Base-by-base conservation (phyloP, 23 red algal species). In the Gracilaria gracilis region DNA sequence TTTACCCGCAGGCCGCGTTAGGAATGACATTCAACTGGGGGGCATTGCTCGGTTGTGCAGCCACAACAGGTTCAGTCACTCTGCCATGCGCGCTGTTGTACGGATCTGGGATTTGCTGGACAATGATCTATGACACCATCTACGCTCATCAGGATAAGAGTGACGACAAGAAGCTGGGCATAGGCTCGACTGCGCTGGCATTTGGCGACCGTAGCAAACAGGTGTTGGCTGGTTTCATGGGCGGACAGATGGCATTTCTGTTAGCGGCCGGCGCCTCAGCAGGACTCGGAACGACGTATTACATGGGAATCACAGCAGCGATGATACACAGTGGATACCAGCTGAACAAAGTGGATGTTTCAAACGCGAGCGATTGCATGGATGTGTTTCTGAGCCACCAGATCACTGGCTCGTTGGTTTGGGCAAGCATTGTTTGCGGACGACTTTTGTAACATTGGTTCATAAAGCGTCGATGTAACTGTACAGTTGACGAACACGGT, bases 61-160 rank as follows among this genome's bases (percentile, higher is more conserved):
- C 93, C 14, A 90, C 87, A 5, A 76, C 75, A 5, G 87, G 91
- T 17, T 42, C 48, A 12, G 38, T 94, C 75, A 75, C 49, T 0
- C 61, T 77, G 32, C 61, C 61, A 19, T 76, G 80, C 21, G 12
- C 84, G 17, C 67, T 87, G 34, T 62, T 98, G 23, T 98, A 98
- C 64, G 67, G 29, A 4, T 82, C 87, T 17, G 91, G 93, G 27
- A 34, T 72, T 55, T 93, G 79, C 28, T 98, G 97, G 97, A 98
- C 97, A 9, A 73, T 96, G 80, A 87, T 98, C 23, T 98, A 98
- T 78, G 97, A 98, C 73, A 96, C 97, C n/a, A 86, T 98, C n/a
- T 98, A 98, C 78, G 97, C 97, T 3, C 85, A 94, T 37, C 93
- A 94, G 76, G 97, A 98, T 62, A 96, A 96, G 70, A 35, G 25